phyloP scores from a whole-genome alignment of 2,329 filamentous ascomycete genomes.

The Scedosporium dehoogii region DNA sequence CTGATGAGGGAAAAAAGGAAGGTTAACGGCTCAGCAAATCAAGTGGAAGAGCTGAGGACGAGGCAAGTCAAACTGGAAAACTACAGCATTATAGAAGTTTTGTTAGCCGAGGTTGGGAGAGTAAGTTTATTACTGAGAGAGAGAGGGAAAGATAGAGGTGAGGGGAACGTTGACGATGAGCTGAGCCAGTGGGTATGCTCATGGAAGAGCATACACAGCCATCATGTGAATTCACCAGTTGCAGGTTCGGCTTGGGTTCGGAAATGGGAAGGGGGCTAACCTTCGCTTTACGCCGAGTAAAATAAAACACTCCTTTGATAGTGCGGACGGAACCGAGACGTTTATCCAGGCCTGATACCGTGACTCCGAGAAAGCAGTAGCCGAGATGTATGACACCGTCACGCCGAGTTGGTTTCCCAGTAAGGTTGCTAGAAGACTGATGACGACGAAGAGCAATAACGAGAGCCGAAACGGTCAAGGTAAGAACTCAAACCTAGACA shows the following conservation, averaged over 20 bases:
- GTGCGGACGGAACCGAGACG: neutral
- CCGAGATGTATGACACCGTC: slow-evolving; percentile 2
- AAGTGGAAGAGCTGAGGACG: neutral
- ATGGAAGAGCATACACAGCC: neutral
- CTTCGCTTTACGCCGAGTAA: neutral
- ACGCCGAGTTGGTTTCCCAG: slow-evolving; percentile 1
- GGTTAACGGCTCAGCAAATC: neutral
- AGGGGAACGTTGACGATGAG: no score
- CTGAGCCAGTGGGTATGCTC: neutral
- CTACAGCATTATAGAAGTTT: neutral
- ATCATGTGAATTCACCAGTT: neutral
- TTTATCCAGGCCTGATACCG: slow-evolving; percentile 5
- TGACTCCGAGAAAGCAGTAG: slow-evolving; percentile 6
- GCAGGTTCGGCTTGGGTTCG: neutral
- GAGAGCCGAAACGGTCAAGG: neutral
- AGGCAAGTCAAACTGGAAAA: neutral
- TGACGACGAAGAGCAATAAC: neutral
- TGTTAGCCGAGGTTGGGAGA: neutral
- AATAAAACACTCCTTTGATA: neutral
- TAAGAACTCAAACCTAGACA: slow-evolving; percentile 6
- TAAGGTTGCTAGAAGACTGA: neutral
- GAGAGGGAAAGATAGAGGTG: no score
- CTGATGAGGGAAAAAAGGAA: neutral
- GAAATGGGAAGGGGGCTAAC: neutral
- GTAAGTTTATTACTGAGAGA: no score